Conservation (phyloP, 768 basidiomycete species). For the Clitopilus hobsonii region DNA sequence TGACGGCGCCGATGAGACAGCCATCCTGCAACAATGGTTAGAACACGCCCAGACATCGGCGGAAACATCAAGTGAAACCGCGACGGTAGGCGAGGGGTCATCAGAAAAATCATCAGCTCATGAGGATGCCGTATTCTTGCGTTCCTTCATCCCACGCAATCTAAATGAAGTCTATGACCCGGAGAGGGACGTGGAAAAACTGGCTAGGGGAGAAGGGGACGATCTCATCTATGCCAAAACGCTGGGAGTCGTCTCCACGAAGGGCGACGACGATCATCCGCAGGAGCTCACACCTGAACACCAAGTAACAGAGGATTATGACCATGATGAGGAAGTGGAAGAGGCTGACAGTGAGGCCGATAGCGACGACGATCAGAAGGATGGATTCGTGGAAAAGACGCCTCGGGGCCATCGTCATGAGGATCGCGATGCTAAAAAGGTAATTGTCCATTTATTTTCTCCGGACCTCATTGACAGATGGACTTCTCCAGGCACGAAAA, state of each 20-base stretch:
- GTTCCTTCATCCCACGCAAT: conserved; percentile 88
- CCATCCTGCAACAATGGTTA: conserved; percentile 43
- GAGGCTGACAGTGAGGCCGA: conserved; percentile 30
- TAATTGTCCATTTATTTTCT: conserved; percentile 21
- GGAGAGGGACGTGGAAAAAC: conserved; percentile 81
- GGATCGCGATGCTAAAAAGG: conserved; percentile 90
- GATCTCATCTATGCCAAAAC: conserved; percentile 84
- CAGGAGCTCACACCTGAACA: conserved; percentile 9
- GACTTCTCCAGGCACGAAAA: conserved; percentile 73
- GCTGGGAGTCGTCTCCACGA: conserved; percentile 61
- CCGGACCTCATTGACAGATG: conserved; percentile 9
- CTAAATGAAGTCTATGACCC: conserved; percentile 93
- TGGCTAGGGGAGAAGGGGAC: conserved; percentile 64
- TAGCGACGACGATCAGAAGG: conserved; percentile 30
- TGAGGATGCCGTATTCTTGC: conserved; percentile 87
- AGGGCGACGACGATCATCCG: conserved; percentile 10
- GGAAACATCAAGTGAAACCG: conserved; percentile 8
- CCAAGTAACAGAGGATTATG: conserved; percentile 18
- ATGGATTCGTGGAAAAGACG: conserved; percentile 44
- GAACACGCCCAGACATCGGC: conserved; percentile 20
- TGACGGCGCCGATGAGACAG: conserved; percentile 20
- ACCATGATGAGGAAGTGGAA: conserved; percentile 19
- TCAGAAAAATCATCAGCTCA: conserved; percentile 34
- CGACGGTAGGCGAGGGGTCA: neutral
- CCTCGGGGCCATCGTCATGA: conserved; percentile 90